Base-by-base conservation (phyloP, 2,329 filamentous ascomycete species). In the Penicillium sp. region DNA sequence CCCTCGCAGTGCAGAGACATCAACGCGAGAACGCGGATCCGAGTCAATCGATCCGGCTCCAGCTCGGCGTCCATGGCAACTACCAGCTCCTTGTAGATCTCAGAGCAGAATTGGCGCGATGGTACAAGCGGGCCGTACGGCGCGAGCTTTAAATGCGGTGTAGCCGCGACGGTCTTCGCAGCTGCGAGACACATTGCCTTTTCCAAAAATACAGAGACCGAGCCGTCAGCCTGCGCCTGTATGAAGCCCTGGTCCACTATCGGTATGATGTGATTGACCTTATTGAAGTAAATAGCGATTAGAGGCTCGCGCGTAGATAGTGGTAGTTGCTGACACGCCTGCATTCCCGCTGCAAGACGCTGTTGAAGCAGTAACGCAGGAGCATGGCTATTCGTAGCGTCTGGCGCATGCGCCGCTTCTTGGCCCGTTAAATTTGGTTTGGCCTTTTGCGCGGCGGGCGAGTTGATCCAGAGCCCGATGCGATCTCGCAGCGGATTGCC, bases 1-100 rank as follows among this genome's bases (percentile, higher is more conserved):
- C 73, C 73, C 50, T 76, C 74, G 43, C 68, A 74, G 52, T 76
- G 74, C 21, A 76, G 56, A 36, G 73, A 75, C 69, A 76, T 73
- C 43, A 76, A 56, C 5, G 73, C 71, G 39, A 75, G 56, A 13
- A 71, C 64, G 43, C 71, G 72, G 27, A 76, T 74, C 18, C 73
- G 67, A 14, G 69, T 72, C 31, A 74, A 57, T 22, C 73, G 61
- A 50, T 75, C 71, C 5, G 67, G 45, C 51, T 76, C 74, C 18
- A 75, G 53, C 16, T 68, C 68, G 27, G 70, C 67, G 48, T 74
- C 67, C 68, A 76, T 73, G 3, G 72, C 72, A 21, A 66, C 63
- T 14, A 68, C 67, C 16, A 76, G 65, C 1, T 68, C 72, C 16
- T 61, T 70, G 50, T 76, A 74, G 6, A 76, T 44, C 32, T 73